Evolutionary conservation across 768 basidiomycete genomes (phyloP), one percentile per base, ranked within the genome.

Genomic region (Cytidiella melzeri): DNA sequence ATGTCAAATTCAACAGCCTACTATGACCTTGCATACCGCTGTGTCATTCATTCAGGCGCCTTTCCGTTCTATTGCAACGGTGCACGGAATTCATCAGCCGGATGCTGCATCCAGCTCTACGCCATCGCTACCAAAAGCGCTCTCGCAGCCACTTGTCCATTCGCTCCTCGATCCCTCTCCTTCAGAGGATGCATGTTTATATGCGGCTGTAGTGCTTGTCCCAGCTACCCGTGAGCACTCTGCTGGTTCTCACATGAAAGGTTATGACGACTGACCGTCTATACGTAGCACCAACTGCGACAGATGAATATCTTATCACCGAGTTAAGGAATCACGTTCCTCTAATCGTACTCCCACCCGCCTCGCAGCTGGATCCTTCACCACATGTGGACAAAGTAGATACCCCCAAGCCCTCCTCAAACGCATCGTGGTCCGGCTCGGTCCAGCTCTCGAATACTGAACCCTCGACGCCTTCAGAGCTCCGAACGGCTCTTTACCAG

Each of bases 151-250:
- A n/a, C n/a, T n/a, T n/a, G n/a, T n/a, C n/a, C n/a, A n/a, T n/a
- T n/a, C n/a, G n/a, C n/a, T n/a, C n/a, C n/a, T n/a, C n/a, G n/a
- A n/a, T n/a, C n/a, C n/a, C n/a, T n/a, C n/a, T n/a, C n/a, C n/a
- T n/a, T n/a, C n/a, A n/a, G n/a, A n/a, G n/a, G n/a, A n/a, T n/a
- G n/a, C n/a, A n/a, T n/a, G 81, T 3, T 58, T 87, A 41, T 79
- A 78, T 59, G 83, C 81, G 5, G 81, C 78, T 12, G 66, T 84
- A 47, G 64, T 85, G 43, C 67, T 84, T 49, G 57, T 81, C 24
- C 67, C 77, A 10, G 69, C 73, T 43, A 69, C 73, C 53, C 62
- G 81, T 82, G 60, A 64, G 64, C 65, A n/a, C 30, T 34, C 30
- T 15, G 30, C 30, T 34, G 30, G n/a, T n/a, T n/a, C n/a, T n/a